Conservation (phyloP, 805 yeast species). For the Wickerhamiella azyma region DNA sequence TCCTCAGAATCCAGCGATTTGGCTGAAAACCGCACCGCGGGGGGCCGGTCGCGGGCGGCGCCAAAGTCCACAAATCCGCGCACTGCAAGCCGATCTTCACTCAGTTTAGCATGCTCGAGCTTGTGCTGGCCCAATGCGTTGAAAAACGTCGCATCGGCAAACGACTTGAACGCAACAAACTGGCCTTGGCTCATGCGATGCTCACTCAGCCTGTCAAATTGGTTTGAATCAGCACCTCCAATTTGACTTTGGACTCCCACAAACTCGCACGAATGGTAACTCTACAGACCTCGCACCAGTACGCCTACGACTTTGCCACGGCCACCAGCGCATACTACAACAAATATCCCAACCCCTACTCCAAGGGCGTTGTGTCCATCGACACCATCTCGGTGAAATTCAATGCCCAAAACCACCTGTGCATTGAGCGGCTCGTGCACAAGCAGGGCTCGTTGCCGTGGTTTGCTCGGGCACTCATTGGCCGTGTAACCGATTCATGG, state of each 20-base stretch:
- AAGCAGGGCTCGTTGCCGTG: conserved; percentile 71
- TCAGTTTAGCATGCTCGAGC: conserved; percentile 57
- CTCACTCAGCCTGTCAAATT: background rate
- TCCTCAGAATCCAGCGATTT: conserved; percentile 22
- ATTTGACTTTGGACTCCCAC: background rate
- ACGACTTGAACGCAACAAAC: conserved; percentile 47
- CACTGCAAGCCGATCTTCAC: conserved; percentile 33
- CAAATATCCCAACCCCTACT: conserved; percentile 62
- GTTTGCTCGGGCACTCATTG: conserved; percentile 65
- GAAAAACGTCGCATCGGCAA: conserved; percentile 80
- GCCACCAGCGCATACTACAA: conserved; percentile 67
- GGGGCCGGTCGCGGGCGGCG: conserved; percentile 22
- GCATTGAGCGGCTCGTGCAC: conserved; percentile 58
- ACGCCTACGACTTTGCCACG: conserved; percentile 47
- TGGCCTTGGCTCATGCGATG: conserved; percentile 16
- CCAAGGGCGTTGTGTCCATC: conserved; percentile 69
- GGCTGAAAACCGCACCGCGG: conserved; percentile 23
- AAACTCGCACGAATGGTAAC: conserved; percentile 44
- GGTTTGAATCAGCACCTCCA: background rate
- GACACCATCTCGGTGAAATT: conserved; percentile 58
- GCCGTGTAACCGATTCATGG: conserved; percentile 60
- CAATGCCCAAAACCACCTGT: conserved; percentile 49
- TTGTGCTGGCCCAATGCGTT: conserved; percentile 59
- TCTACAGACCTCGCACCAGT: conserved; percentile 43
- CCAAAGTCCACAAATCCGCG: conserved; percentile 27